A percentile compares a stretch with the other conserved stretches of the same genome.
Conservation (phyloP, 176 grass and related monocot genomes). For the Chrysopogon serrulatus region DNA sequence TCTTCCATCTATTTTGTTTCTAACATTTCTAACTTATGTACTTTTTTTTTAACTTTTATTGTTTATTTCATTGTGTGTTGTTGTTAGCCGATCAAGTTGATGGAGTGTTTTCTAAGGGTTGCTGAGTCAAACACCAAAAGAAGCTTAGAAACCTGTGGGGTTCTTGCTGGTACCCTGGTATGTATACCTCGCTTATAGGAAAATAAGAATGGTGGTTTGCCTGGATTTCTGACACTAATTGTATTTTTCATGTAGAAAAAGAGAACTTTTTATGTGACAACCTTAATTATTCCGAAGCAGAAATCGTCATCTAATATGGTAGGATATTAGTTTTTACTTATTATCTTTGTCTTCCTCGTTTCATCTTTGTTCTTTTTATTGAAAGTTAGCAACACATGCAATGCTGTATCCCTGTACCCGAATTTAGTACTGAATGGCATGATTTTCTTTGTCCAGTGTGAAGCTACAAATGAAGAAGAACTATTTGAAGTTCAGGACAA, state of each 20-base stretch:
- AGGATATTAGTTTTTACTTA: constrained; percentile 34
- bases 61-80: constrained; percentile 16
- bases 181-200: constrained; percentile 10
- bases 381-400: neutral
- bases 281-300: constrained; percentile 98
- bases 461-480: constrained; percentile 99
- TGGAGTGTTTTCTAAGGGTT: constrained; percentile 97
- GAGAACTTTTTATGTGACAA: constrained; percentile 85
- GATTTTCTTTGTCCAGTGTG: constrained; percentile 56
- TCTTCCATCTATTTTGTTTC: constrained; percentile 19
- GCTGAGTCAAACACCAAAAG: constrained; percentile 85
- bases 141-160: constrained; percentile 97
- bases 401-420: constrained; percentile 2
- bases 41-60: neutral
- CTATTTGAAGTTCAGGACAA: constrained; percentile 97
- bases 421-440: neutral
- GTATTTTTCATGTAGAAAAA: constrained; percentile 81
- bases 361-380: neutral
- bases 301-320: constrained; percentile 93
- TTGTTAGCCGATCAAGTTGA: constrained; percentile 86
- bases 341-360: constrained; percentile 2
- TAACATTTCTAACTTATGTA: constrained; percentile 24
- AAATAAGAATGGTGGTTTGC: constrained; percentile 16
- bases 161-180: constrained; percentile 99
- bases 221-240: constrained; percentile 31